Base-by-base conservation (phyloP, 2,329 filamentous ascomycete species). In the Aureobasidium sp. region DNA sequence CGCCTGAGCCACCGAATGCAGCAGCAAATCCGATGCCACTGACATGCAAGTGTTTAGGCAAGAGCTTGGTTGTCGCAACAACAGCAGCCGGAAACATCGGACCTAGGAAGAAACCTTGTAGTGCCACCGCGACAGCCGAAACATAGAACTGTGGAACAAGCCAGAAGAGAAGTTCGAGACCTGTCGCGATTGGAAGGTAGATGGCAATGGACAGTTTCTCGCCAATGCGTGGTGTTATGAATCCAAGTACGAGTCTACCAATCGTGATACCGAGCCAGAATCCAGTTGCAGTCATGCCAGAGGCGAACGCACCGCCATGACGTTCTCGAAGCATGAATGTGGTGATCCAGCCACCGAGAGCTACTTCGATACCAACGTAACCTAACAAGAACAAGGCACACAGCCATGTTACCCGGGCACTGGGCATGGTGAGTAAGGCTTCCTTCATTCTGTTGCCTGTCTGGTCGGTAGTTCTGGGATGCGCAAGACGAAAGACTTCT, bases 211-310 rank as follows among this genome's bases (percentile, higher is more conserved):
- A 75, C 41, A 79, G 70, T 71, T 87, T 90, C 75, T 93, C 90
- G 0, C 90, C 90, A 20, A 90, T 77, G 2, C 81, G 77, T 1
- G 87, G 86, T 1, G 90, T 95, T 3, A 92, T 78, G 67, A 95
- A 94, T 0, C 89, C 89, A 17, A 95, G 74, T 0, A 86, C 72
- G 2, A 94, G 77, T 1, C 91, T 79, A 0, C 91, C 90, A 0
- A 90, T 73, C 0, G 90, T 92, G 65, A 95, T 80, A 0, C 90
- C 91, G 47, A 90, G 81, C 91, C 91, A 96, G 75, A 93, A 95
- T 0, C 89, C 87, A 0, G 89, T 93, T 0, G 86, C 87, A 0
- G 84, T 85, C 76, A 94, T 84, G 2, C 90, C 90, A 37, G 87
- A 86, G 2, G 85, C 80, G 69, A 94, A 93, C 0, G 84, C 77